A percentile compares a stretch with the other conserved stretches of the same genome.
Evolutionary conservation across 1,284 basidiomycete species (phyloP).

Genomic region (Cystobasidium pallidum): DNA sequence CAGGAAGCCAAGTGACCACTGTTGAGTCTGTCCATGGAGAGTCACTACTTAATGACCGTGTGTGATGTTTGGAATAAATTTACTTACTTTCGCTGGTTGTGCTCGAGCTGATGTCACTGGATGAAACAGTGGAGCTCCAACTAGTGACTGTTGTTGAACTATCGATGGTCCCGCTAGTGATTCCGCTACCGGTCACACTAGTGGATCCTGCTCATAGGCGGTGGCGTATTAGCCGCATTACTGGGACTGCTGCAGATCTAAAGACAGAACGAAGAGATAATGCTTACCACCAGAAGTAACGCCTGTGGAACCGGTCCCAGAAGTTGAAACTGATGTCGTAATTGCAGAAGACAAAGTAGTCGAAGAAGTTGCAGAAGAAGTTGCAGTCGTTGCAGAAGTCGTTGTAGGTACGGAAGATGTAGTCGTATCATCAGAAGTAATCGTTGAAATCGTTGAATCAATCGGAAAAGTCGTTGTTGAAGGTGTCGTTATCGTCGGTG

Average conservation of each 20-base stretch:
- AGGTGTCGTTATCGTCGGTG: slow-evolving; percentile 28
- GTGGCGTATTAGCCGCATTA: too few species aligned
- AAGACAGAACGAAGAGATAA: background rate
- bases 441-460: slow-evolving; percentile 31
- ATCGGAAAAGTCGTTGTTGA: slow-evolving; percentile 30
- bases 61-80: too few species aligned
- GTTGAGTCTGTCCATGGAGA: background rate
- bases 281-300: background rate
- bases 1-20: background rate
- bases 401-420: slow-evolving; percentile 35
- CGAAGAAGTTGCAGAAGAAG: background rate
- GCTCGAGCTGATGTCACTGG: background rate
- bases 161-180: background rate
- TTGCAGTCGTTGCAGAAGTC: slow-evolving; percentile 16
- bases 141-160: background rate
- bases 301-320: slow-evolving; percentile 2
- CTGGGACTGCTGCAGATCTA: too few species aligned
- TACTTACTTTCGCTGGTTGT: slow-evolving; percentile 2
- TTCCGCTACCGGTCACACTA: too few species aligned
- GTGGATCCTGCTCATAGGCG: too few species aligned
- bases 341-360: slow-evolving; percentile 1
- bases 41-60: too few species aligned
- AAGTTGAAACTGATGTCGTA: slow-evolving; percentile 26
- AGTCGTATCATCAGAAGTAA: slow-evolving; percentile 14
- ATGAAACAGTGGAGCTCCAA: background rate